Conservation (phyloP, 2,329 filamentous ascomycete species). For the Ascochyta pisi region DNA sequence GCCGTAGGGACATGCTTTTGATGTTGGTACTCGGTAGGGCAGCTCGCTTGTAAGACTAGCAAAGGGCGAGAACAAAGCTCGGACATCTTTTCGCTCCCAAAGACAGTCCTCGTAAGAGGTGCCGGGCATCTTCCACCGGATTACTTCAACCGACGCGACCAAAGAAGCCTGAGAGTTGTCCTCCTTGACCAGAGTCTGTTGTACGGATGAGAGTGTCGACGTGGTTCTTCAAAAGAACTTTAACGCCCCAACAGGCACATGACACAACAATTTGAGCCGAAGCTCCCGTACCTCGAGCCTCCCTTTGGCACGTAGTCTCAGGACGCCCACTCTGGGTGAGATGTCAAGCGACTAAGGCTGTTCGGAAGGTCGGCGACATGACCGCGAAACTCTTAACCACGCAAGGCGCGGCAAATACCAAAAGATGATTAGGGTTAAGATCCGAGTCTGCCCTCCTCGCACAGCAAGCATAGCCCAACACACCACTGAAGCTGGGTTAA, state of each 20-base stretch:
- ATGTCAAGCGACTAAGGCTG: constrained; percentile 51
- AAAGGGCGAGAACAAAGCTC: constrained; percentile 5
- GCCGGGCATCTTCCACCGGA: constrained; percentile 59
- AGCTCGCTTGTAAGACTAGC: constrained; percentile 31
- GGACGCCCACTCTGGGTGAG: constrained; percentile 28
- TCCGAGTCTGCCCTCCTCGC: constrained; percentile 74
- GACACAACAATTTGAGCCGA: constrained; percentile 62
- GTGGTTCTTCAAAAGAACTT: constrained; percentile 79
- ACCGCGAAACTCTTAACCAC: constrained; percentile 52
- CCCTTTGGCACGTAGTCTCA: constrained; percentile 45
- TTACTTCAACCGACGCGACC: constrained; percentile 54
- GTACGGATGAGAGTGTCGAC: constrained; percentile 75
- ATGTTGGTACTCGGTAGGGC: constrained; percentile 47
- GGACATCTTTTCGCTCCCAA: constrained; percentile 55
- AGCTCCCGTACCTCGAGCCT: constrained; percentile 55
- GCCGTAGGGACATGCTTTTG: constrained; percentile 35
- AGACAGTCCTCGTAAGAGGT: constrained; percentile 57
- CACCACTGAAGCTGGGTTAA: constrained; percentile 62
- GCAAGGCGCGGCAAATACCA: constrained; percentile 64
- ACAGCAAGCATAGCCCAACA: constrained; percentile 43
- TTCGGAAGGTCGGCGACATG: constrained; percentile 73
- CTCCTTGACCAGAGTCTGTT: constrained; percentile 71
- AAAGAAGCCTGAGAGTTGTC: constrained; percentile 60
- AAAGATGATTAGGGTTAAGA: constrained; percentile 94
- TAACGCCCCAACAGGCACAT: constrained; percentile 75